phyloP scores from a whole-genome alignment of 352 stramenopile genomes.

The Phytophthora pinifolia region DNA sequence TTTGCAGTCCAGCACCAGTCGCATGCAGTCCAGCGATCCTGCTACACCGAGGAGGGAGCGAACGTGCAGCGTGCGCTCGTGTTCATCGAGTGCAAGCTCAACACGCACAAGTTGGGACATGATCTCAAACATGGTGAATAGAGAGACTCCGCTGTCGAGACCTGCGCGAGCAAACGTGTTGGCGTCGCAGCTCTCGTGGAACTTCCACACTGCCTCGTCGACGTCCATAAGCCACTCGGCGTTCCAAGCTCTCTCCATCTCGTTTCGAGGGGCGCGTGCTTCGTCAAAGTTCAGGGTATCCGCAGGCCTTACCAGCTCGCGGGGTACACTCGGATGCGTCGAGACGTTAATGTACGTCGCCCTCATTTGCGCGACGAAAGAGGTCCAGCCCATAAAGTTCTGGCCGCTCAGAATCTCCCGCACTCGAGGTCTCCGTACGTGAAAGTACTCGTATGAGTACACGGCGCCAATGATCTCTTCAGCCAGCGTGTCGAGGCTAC shows the following conservation, averaged over 20 bases:
- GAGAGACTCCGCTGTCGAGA: neutral
- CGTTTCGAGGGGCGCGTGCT: conserved; percentile 7
- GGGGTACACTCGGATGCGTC: neutral
- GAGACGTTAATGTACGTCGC: conserved; percentile 37
- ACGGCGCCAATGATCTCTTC: conserved; percentile 52
- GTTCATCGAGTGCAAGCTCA: conserved; percentile 32
- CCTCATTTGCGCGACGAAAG: conserved; percentile 51
- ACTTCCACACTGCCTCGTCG: conserved; percentile 40
- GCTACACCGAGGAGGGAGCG: conserved; percentile 31
- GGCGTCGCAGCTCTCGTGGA: neutral
- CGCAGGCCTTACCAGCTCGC: neutral
- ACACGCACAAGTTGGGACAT: conserved; percentile 45
- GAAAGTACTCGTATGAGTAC: conserved; percentile 44
- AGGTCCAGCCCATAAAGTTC: conserved; percentile 41
- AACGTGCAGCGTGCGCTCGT: conserved; percentile 32
- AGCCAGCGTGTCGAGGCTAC: conserved; percentile 33
- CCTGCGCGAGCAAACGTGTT: too few relatives aligned
- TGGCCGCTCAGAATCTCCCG: conserved; percentile 40
- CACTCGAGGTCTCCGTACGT: conserved; percentile 34
- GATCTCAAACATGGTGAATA: conserved; percentile 40
- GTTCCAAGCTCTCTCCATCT: conserved; percentile 39
- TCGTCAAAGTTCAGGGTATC: neutral
- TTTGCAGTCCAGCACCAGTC: conserved; percentile 52
- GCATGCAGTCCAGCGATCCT: conserved; percentile 26
- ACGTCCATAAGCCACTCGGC: conserved; percentile 42